These are phyloP conservation scores for Claviceps pusilla DNA, from an alignment of 2,329 filamentous ascomycete genomes.

Conservation along the genomic window DNA sequence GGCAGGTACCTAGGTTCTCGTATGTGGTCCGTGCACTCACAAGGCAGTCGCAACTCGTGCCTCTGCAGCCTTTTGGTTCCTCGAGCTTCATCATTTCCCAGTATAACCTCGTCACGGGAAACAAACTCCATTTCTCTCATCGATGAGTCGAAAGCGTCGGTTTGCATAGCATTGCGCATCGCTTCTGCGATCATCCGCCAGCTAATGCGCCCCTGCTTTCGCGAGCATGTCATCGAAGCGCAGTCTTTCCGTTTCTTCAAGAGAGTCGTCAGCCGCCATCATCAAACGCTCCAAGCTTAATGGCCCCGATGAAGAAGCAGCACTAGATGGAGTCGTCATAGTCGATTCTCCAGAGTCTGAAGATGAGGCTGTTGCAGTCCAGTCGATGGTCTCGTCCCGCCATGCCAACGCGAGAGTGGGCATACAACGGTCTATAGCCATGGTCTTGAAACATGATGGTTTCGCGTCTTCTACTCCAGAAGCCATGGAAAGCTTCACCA, in stretches of 20 bases:
- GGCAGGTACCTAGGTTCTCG: no score
- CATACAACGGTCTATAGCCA: slow-evolving; percentile 39
- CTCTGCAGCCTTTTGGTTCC: no score
- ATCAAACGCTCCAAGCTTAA: slow-evolving; percentile 16
- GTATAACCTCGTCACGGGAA: background rate
- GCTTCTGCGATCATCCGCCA: background rate
- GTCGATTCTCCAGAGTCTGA: background rate
- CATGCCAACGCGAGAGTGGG: slow-evolving; percentile 21
- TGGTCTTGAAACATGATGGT: slow-evolving; percentile 42
- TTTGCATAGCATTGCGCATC: background rate
- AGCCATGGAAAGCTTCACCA: slow-evolving; percentile 43
- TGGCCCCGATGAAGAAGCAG: background rate
- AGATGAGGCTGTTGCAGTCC: slow-evolving; percentile 8
- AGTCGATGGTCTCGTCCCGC: slow-evolving; percentile 14
- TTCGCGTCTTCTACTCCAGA: slow-evolving; percentile 40
- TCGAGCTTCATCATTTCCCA: no score
- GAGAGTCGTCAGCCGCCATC: slow-evolving; percentile 12
- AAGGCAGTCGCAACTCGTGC: no score
- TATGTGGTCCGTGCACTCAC: no score
- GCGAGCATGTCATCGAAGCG: slow-evolving; percentile 23
- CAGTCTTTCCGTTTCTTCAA: slow-evolving; percentile 13
- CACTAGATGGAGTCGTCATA: background rate
- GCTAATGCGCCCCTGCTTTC: background rate
- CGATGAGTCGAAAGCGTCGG: background rate
- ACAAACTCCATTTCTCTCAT: background rate